Evolutionary conservation across 768 basidiomycete species (phyloP).

Genomic region (Ephemerocybe angulata): DNA sequence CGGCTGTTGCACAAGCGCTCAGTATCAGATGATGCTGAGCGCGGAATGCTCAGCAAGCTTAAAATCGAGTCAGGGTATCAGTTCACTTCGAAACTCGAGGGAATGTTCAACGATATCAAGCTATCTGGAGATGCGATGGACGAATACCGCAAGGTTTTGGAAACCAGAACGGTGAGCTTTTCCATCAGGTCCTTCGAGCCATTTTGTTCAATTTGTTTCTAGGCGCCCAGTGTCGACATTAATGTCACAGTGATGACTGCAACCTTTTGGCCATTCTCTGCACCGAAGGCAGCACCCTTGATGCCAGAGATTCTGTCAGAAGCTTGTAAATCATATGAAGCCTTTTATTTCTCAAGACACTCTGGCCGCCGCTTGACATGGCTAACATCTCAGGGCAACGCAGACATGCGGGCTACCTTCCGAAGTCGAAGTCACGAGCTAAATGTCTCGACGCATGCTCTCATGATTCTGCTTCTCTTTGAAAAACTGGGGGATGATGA

Average conservation of each 20-base stretch:
- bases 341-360: conserved; percentile 86
- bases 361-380: conserved; percentile 88
- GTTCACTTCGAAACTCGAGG: conserved; percentile 96
- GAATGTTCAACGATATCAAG: conserved; percentile 98
- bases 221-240: conserved; percentile 78
- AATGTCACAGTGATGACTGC: conserved; percentile 93
- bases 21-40: conserved; percentile 95
- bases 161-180: conserved; percentile 51
- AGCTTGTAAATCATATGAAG: conserved; percentile 75
- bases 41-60: conserved; percentile 94
- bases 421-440: conserved; percentile 79
- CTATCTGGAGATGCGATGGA: conserved; percentile 78
- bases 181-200: neutral
- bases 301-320: conserved; percentile 63
- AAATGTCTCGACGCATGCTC: conserved; percentile 86
- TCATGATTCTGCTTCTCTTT: conserved; percentile 86
- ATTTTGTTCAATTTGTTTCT: conserved; percentile 8
- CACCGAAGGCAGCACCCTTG: conserved; percentile 58
- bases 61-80: conserved; percentile 95
- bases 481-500: conserved; percentile 67
- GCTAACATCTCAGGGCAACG: conserved; percentile 87
- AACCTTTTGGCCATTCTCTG: conserved; percentile 91
- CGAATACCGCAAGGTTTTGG: conserved; percentile 64
- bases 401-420: conserved; percentile 83
- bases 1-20: conserved; percentile 84